Evolutionary conservation across 2,329 filamentous ascomycete genomes (phyloP).

Genomic region (Ceratocystiopsis sp.): DNA sequence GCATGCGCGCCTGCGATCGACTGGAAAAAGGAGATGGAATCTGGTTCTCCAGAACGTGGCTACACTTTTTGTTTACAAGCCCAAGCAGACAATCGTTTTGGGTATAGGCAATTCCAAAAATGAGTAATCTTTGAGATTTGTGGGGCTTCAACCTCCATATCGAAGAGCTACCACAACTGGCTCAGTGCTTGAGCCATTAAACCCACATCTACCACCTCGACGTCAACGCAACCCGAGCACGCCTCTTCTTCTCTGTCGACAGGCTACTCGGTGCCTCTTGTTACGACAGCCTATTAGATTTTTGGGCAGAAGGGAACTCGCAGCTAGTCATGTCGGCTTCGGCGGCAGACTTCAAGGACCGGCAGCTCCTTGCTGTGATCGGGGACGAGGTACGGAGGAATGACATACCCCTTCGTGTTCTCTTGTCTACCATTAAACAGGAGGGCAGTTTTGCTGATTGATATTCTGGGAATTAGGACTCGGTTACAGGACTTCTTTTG

Average conservation of each 20-base stretch:
- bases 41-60: too few species aligned
- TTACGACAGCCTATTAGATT: too few species aligned
- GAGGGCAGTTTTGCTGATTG: neutral
- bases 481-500: constrained; percentile 85
- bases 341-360: constrained; percentile 56
- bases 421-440: neutral
- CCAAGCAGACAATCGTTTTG: too few species aligned
- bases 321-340: neutral
- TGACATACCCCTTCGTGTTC: neutral
- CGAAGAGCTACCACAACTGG: too few species aligned
- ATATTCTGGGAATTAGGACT: constrained; percentile 44
- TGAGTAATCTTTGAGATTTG: too few species aligned
- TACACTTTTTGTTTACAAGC: too few species aligned
- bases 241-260: too few species aligned
- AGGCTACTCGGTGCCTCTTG: too few species aligned
- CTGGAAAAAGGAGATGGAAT: neutral
- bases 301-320: neutral
- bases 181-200: neutral
- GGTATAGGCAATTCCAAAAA: too few species aligned
- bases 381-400: constrained; percentile 62
- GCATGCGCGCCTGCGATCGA: too few species aligned
- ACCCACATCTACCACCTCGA: neutral
- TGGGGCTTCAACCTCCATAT: too few species aligned
- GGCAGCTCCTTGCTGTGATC: constrained; percentile 93
- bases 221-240: too few species aligned